Evolutionary conservation across 2,329 filamentous ascomycete genomes (phyloP), one percentile per base, ranked within the genome.

Genomic region (Penicillium sp.): DNA sequence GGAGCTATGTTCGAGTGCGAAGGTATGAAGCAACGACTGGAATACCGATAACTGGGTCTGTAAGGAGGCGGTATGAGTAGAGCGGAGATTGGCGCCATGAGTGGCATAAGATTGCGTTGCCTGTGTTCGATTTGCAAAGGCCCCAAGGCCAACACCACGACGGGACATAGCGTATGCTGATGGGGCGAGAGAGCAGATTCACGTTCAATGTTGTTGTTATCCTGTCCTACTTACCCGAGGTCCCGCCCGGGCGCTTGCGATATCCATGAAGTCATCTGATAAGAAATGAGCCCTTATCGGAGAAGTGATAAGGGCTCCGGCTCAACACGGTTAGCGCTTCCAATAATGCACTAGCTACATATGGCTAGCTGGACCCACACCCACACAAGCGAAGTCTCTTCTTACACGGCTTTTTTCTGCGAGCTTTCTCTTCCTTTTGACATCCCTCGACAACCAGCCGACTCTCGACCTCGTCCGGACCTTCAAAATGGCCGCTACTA

Each of bases 11-110:
- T 92, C 95, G 64, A 92, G 81, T 37, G 91, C 89, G 72, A 99
- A 99, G 71, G 95, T 90, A 74, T 96, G 90, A 5, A 99, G 83
- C 10, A 96, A 80, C 14, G 89, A 93, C 65, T 95, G 90, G 79
- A 99, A 99, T 64, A 97, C 91, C 58, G 90, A 86, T 54, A 99
- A 86, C 69, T 99, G 93, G 31, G 90, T 95, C 64, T 89, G 86
- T 60, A 99, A 84, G 14, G 91, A 92, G 58, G 85, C 82, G 40
- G 89, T 83, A 72, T 97, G 92, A 61, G 83, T 84, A 50, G 81
- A 87, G 56, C 91, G 89, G n/a, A 99, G 84, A 42, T 81, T 85
- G 54, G 84, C 88, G 66, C 93, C 93, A 77, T 96, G 92, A 22
- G 83, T 86, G 52, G 91, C 90, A 75, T 92, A 97, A 64, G 93